phyloP scores from a whole-genome alignment of 2,329 filamentous ascomycete species.

The Diplodia scrobiculata region DNA sequence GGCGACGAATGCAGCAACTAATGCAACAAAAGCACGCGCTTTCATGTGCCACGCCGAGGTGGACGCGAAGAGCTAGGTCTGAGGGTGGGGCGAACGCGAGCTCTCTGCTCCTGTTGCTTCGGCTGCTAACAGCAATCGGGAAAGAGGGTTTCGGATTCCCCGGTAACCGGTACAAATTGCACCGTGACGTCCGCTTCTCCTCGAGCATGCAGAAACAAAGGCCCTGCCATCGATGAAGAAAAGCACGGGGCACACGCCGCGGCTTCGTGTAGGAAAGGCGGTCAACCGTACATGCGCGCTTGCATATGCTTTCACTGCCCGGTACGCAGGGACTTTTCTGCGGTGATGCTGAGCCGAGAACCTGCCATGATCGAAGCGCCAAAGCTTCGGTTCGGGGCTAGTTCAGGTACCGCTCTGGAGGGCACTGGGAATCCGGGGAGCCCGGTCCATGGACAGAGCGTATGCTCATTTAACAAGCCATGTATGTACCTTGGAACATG shows the following conservation, averaged over 20 bases:
- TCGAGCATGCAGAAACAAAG: not conserved
- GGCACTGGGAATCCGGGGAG: constrained; percentile 11
- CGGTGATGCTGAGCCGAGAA: not conserved
- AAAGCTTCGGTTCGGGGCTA: not conserved
- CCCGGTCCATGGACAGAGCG: not conserved
- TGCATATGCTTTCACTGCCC: not conserved
- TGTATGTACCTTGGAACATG: not conserved
- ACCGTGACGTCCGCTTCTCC: not conserved
- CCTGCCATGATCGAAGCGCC: constrained; percentile 17
- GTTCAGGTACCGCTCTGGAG: constrained; percentile 10
- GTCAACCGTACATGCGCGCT: constrained; percentile 3
- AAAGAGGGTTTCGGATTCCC: not conserved
- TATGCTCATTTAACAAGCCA: not conserved
- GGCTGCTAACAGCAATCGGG: not conserved
- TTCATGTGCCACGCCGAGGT: not conserved
- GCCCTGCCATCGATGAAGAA: not conserved
- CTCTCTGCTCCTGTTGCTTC: not conserved
- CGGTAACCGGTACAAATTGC: not conserved
- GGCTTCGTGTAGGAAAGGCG: not conserved
- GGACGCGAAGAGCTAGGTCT: too few species aligned
- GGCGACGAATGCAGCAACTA: not conserved
- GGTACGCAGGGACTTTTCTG: not conserved
- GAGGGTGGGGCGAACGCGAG: not conserved
- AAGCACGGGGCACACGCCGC: not conserved
- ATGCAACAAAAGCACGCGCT: not conserved